Evolutionary conservation across 2,329 filamentous ascomycete species (phyloP), one percentile per base, ranked within the genome.

Genomic region (Colletotrichum tropicale): DNA sequence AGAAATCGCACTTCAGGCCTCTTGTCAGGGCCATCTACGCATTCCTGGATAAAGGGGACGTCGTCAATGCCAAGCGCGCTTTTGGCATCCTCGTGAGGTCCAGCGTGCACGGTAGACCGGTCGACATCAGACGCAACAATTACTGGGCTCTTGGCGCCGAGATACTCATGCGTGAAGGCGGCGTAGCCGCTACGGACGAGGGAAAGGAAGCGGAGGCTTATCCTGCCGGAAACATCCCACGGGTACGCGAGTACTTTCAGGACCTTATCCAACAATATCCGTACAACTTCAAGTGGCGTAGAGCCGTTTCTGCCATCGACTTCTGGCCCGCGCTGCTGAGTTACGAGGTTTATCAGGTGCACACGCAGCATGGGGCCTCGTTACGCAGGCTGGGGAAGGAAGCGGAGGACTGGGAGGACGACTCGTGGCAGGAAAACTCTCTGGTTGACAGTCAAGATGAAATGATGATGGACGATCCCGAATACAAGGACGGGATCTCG

Each of bases 61-160:
- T 95, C 75, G 78, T 88, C 3, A 92, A 94, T 55, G 96, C 96
- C 1, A 91, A 91, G 66, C 89, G 94, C 75, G 94, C 94, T 1
- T 96, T 95, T 88, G 93, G 92, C 2, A 85, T 98, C 78, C 88
- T 98, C 26, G 62, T 68, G 66, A 71, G 90, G 89, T 84, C 85
- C 7, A 76, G 79, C 66, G 86, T 93, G 28, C 78, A 85, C 73
- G 92, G 91, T 5, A 83, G 84, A 64, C 85, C 86, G 8, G 87
- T 96, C 24, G 95, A 98, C 81, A 83, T 96, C 64, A 91, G 95
- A 52, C 87, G 87, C 24, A 89, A 93, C 80, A 90, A 91, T 43
- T 89, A 94, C 78, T 98, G 96, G 96, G 93, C 93, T 16, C 89
- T 98, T 60, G 96, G 95, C 1, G 95, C 95, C 3, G 96, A 98